Evolutionary conservation across 805 yeast genomes (phyloP).

Genomic region (Metschnikowia colocasiae): DNA sequence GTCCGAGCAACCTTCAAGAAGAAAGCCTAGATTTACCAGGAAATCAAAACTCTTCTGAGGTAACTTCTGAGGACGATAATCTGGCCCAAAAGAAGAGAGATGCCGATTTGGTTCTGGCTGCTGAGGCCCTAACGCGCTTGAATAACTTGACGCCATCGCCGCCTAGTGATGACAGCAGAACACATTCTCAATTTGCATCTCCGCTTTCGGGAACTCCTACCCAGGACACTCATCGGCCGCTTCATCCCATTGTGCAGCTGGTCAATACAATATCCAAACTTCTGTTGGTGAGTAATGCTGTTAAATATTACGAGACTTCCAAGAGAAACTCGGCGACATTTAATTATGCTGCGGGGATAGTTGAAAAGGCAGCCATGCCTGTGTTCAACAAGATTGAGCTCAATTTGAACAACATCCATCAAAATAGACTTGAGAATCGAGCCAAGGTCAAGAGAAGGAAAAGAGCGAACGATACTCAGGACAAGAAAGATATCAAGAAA

Average conservation of each 20-base stretch:
- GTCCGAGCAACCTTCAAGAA: neutral
- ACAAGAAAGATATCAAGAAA: constrained; percentile 59
- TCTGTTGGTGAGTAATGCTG: constrained; percentile 47
- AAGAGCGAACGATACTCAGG: constrained; percentile 13
- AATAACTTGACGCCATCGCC: constrained; percentile 24
- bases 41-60: neutral
- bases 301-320: constrained; percentile 44
- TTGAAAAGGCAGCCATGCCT: constrained; percentile 54
- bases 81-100: constrained; percentile 9
- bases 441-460: constrained; percentile 15
- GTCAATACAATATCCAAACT: constrained; percentile 38
- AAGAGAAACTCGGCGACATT: constrained; percentile 47
- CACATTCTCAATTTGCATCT: constrained; percentile 11
- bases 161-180: constrained; percentile 8
- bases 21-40: neutral
- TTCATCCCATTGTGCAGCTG: constrained; percentile 39
- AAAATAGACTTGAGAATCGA: constrained; percentile 23
- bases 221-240: constrained; percentile 15
- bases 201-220: constrained; percentile 14
- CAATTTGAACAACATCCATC: constrained; percentile 41
- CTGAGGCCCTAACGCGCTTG: constrained; percentile 40
- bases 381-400: constrained; percentile 48
- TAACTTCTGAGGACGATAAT: neutral
- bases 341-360: constrained; percentile 58
- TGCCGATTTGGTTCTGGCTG: constrained; percentile 34